Conservation (phyloP, 495 filamentous ascomycete genomes). For the Xylaria bambusicola region DNA sequence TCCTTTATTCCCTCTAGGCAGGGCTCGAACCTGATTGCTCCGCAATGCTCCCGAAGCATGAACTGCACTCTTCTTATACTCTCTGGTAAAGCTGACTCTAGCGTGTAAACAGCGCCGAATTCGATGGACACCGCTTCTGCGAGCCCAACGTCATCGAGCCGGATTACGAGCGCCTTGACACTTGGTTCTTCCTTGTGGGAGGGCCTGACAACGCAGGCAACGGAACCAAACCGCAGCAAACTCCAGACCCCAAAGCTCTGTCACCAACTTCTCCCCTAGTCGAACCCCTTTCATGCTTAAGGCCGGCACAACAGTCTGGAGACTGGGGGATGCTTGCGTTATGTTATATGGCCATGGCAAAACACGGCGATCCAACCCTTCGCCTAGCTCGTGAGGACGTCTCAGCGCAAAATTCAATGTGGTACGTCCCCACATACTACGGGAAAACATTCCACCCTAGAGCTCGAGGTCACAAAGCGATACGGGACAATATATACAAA, state of each 20-base stretch:
- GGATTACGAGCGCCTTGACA: conserved; percentile 38
- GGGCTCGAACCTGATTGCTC: too few relatives aligned
- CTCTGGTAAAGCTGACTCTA: too few relatives aligned
- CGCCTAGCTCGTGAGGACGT: conserved; percentile 25
- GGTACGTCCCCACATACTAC: conserved; percentile 48
- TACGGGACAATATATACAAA: conserved; percentile 40
- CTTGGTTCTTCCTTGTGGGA: conserved; percentile 54
- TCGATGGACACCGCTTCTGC: conserved; percentile 52
- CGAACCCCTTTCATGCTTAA: conserved; percentile 34
- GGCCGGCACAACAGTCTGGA: conserved; percentile 27
- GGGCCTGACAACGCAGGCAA: conserved; percentile 36
- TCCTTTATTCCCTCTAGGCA: too few relatives aligned
- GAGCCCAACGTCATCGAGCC: conserved; percentile 46
- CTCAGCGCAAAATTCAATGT: conserved; percentile 36
- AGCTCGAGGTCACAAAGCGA: conserved; percentile 36
- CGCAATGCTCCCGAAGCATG: too few relatives aligned
- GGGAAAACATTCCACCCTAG: conserved; percentile 49
- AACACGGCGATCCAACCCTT: conserved; percentile 31
- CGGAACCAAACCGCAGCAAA: conserved; percentile 10
- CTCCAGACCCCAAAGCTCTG: conserved; percentile 16
- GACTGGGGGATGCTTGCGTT: conserved; percentile 44
- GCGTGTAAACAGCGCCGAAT: too few relatives aligned
- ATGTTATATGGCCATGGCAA: conserved; percentile 45
- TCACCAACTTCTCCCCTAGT: conserved; percentile 30
- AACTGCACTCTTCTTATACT: too few relatives aligned